phyloP scores from a whole-genome alignment of 78 protist genomes.

The Dictyostelium brefeldianum region DNA sequence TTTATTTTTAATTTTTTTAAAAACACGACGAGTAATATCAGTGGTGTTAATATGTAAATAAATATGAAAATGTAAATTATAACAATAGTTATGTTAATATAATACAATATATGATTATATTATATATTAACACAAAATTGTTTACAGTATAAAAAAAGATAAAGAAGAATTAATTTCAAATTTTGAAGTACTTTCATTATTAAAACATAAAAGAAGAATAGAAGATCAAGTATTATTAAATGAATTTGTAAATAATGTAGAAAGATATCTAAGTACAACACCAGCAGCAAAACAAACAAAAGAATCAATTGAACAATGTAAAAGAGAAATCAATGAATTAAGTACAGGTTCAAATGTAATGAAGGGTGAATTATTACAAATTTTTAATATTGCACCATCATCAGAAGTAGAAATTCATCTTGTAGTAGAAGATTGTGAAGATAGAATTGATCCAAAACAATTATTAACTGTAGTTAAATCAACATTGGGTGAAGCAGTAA shows the following conservation, averaged over 20 bases:
- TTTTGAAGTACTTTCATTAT: constrained; percentile 53
- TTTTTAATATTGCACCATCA: constrained; percentile 57
- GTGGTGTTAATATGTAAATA: too few species aligned
- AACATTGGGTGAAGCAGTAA: constrained; percentile 2
- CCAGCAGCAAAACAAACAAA: constrained; percentile 48
- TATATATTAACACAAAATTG: too few species aligned
- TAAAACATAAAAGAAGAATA: constrained; percentile 53
- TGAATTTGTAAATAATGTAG: constrained; percentile 38
- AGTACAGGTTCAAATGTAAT: neutral
- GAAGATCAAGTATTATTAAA: constrained; percentile 48
- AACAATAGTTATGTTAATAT: too few species aligned
- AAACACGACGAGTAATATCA: too few species aligned
- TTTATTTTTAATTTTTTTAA: too few species aligned
- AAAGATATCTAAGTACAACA: constrained; percentile 23
- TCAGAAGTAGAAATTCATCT: constrained; percentile 71
- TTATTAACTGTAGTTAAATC: neutral
- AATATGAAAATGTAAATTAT: too few species aligned
- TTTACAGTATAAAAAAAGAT: constrained; percentile 15
- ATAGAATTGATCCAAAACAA: constrained; percentile 19
- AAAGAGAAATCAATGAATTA: neutral
- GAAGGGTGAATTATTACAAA: constrained; percentile 57
- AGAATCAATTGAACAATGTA: neutral
- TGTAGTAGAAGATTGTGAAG: constrained; percentile 58
- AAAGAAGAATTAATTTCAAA: constrained; percentile 62
- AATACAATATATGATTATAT: too few species aligned